phyloP scores from a whole-genome alignment of 2,329 filamentous ascomycete genomes.

The Herpotrichia juniperi region DNA sequence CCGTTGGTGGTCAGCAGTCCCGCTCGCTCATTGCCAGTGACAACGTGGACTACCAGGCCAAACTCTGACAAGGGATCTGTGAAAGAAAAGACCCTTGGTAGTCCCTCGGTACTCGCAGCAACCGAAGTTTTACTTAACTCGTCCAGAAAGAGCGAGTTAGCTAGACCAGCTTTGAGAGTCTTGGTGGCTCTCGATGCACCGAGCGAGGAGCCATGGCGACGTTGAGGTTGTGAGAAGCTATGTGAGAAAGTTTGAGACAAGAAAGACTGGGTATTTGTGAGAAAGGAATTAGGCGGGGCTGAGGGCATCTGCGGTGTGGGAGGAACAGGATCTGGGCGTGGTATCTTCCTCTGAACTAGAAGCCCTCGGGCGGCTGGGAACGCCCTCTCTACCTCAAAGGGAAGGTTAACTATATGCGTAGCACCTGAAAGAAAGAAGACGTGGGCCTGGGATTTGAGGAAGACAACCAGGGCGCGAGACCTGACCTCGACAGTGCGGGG shows the following conservation, averaged over 20 bases:
- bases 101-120: constrained; percentile 52
- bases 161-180: constrained; percentile 25
- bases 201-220: constrained; percentile 35
- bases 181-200: constrained; percentile 28
- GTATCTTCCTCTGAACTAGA: constrained; percentile 81
- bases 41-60: constrained; percentile 71
- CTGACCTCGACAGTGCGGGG: constrained; percentile 29
- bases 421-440: constrained; percentile 89
- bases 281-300: constrained; percentile 84
- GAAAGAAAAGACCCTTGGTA: constrained; percentile 80
- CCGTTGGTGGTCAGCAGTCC: constrained; percentile 36
- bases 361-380: constrained; percentile 83
- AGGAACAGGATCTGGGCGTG: constrained; percentile 50
- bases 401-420: constrained; percentile 88
- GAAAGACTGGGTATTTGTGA: constrained; percentile 52
- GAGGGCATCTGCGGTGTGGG: constrained; percentile 50
- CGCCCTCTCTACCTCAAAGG: constrained; percentile 89
- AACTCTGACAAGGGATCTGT: constrained; percentile 86
- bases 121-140: constrained; percentile 35
- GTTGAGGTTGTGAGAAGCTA: constrained; percentile 41
- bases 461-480: constrained; percentile 76
- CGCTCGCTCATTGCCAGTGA: constrained; percentile 33
- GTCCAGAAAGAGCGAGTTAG: constrained; percentile 35
- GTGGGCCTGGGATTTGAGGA: constrained; percentile 91
- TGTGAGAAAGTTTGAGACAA: constrained; percentile 62